Evolutionary conservation across 2,329 filamentous ascomycete genomes (phyloP), one percentile per base, ranked within the genome.

Genomic region (Chaetomium olivaceum): DNA sequence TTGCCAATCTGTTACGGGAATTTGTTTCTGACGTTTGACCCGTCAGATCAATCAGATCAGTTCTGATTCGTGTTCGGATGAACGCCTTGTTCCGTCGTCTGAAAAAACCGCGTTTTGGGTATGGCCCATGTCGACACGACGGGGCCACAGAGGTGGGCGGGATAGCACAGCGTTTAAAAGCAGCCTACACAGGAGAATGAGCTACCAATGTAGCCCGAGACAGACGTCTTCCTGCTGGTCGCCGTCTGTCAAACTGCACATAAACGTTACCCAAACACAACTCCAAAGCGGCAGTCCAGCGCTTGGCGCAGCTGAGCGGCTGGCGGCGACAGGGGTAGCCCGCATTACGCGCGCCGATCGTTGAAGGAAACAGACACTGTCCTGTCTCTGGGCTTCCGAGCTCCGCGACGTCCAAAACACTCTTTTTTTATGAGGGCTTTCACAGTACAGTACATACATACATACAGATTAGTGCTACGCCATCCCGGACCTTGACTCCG

Each of bases 311-410:
- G 43, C 19, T 46, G 9, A 23, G 21, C 39, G n/a, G 54, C 56
- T 58, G 31, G 25, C 16, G 19, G 16, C 12, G 61, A 39, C 52
- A 62, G 52, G 61, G 61, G 61, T 62, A 48, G 51, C 36, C 52
- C 4, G 31, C 61, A 52, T 33, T 29, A 62, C 50, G 11, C 39
- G n/a, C 33, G 59, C 9, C 59, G 23, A 43, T 55, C n/a, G 31
- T 31, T 46, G 12, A 25, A 25, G 23, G 55, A 58, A 14, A 29
- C 23, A 21, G 27, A n/a, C 23, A 16, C 21, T 25, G 27, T 25
- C 51, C n/a, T 23, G 31, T 57, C 19, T 39, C 31, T 19, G 52
- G 52, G 9, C 29, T 21, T 21, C 23, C 31, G 6, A 12, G 31
- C 7, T 36, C 43, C 23, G 25, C 33, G 43, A 55, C 59, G 55